These are phyloP conservation scores for Fennellomyces sp. DNA, from an alignment of 371 early-diverging fungal species.

Conservation along the genomic window DNA sequence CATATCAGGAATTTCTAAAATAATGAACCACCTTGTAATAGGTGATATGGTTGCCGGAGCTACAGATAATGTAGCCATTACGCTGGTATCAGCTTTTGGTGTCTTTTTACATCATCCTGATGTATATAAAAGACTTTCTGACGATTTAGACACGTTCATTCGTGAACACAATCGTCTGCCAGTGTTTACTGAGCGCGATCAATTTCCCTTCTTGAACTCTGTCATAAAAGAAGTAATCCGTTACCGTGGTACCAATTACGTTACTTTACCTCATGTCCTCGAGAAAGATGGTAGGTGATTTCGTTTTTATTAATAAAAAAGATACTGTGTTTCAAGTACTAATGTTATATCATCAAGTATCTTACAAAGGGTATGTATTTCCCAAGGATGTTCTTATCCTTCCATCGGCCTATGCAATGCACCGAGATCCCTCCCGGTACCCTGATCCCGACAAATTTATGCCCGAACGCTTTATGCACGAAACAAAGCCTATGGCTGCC, in stretches of 20 bases:
- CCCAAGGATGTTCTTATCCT: background rate
- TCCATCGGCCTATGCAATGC: background rate
- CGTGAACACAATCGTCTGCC: constrained; percentile 13
- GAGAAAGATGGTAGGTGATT: constrained; percentile 16
- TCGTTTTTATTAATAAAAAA: no score
- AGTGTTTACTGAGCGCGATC: background rate
- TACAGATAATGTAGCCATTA: constrained; percentile 4
- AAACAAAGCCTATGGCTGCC: constrained; percentile 5
- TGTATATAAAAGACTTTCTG: background rate
- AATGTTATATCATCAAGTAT: background rate
- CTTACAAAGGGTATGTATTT: constrained; percentile 6
- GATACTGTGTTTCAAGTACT: background rate
- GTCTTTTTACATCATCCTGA: constrained; percentile 13
- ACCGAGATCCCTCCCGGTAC: background rate
- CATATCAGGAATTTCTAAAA: background rate
- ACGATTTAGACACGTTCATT: constrained; percentile 6
- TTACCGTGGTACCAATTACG: constrained; percentile 18
- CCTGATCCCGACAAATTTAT: constrained; percentile 15
- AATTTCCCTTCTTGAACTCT: constrained; percentile 8
- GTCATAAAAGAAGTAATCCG: constrained; percentile 32
- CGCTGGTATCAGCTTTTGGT: constrained; percentile 9
- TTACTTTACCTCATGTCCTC: constrained; percentile 27
- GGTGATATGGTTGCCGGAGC: constrained; percentile 4
- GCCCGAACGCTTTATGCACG: constrained; percentile 20
- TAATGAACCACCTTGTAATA: background rate